A percentile compares a stretch with the other conserved stretches of the same genome.
phyloP scores from a whole-genome alignment of 78 protist genomes.

The Pigoraptor vietnamica region DNA sequence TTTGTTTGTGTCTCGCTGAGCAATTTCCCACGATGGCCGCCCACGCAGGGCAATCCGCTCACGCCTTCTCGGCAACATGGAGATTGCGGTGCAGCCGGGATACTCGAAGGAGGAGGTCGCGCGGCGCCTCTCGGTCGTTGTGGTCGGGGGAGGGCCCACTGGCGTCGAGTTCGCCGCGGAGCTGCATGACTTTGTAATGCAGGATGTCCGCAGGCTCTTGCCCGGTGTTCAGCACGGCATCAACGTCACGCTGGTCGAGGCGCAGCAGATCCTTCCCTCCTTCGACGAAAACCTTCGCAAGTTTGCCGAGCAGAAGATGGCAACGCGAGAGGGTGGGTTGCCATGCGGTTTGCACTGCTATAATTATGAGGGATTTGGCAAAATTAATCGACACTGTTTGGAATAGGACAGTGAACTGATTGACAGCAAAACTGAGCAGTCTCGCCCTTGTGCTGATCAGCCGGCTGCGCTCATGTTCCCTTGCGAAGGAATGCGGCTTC shows the following conservation, averaged over 20 bases:
- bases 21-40: too few relatives aligned
- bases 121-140: not conserved
- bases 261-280: not conserved
- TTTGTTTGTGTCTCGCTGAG: too few relatives aligned
- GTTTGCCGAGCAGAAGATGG: not conserved
- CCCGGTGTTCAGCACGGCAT: not conserved
- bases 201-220: not conserved
- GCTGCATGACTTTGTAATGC: constrained; percentile 52
- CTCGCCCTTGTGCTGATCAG: too few relatives aligned
- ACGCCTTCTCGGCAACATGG: constrained; percentile 29
- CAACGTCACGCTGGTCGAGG: constrained; percentile 13
- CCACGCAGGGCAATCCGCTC: constrained; percentile 28
- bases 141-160: constrained; percentile 85
- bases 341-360: too few relatives aligned
- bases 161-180: constrained; percentile 66
- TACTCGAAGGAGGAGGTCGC: not conserved
- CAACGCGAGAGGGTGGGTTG: not conserved
- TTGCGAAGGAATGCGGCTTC: not conserved
- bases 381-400: too few relatives aligned
- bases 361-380: too few relatives aligned
- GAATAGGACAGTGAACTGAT: too few relatives aligned
- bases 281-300: not conserved
- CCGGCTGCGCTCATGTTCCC: too few relatives aligned
- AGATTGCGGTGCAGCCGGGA: constrained; percentile 28
- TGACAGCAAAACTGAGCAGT: too few relatives aligned